These are phyloP conservation scores for Fonsecaea multimorphosa DNA, from an alignment of 2,329 filamentous ascomycete species.

Conservation along the genomic window DNA sequence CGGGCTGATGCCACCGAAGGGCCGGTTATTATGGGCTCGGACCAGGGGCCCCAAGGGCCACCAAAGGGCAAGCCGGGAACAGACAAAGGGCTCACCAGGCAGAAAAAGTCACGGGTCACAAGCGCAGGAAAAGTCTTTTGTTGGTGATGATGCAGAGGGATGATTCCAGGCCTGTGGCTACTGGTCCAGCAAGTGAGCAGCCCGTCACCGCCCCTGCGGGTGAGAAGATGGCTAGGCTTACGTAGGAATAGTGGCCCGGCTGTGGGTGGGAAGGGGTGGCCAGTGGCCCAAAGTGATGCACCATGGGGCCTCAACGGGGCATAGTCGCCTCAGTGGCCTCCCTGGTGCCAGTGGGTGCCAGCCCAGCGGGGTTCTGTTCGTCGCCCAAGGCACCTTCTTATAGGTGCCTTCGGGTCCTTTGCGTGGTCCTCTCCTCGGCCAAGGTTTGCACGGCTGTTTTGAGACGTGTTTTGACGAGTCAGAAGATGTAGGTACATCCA, in stretches of 20 bases:
- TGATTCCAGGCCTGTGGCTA: slow-evolving; percentile 4
- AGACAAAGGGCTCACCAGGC: background rate
- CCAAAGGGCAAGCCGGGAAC: background rate
- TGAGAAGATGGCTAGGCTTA: slow-evolving; percentile 19
- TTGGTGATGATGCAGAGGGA: background rate
- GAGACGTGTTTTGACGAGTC: slow-evolving; percentile 10
- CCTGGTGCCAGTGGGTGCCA: background rate
- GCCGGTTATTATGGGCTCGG: background rate
- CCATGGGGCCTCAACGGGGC: background rate
- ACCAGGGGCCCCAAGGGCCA: no score
- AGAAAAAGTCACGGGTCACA: slow-evolving; percentile 8
- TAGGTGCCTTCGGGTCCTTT: background rate
- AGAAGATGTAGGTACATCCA: slow-evolving; percentile 11
- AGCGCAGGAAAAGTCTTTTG: slow-evolving; percentile 8
- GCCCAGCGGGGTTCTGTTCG: background rate
- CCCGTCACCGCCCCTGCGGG: slow-evolving; percentile 22
- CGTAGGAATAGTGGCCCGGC: slow-evolving; percentile 12
- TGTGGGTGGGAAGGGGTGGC: background rate
- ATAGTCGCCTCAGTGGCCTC: background rate
- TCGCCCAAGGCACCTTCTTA: background rate
- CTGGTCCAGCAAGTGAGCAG: slow-evolving; percentile 2
- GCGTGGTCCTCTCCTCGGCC: background rate
- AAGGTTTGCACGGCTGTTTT: background rate
- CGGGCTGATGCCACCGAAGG: background rate
- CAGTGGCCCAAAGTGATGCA: slow-evolving; percentile 5